A percentile compares a stretch with the other conserved stretches of the same genome.
These are phyloP conservation scores for Wickerhamomyces kurtzmanii DNA, from an alignment of 805 yeast genomes.

Conservation along the genomic window DNA sequence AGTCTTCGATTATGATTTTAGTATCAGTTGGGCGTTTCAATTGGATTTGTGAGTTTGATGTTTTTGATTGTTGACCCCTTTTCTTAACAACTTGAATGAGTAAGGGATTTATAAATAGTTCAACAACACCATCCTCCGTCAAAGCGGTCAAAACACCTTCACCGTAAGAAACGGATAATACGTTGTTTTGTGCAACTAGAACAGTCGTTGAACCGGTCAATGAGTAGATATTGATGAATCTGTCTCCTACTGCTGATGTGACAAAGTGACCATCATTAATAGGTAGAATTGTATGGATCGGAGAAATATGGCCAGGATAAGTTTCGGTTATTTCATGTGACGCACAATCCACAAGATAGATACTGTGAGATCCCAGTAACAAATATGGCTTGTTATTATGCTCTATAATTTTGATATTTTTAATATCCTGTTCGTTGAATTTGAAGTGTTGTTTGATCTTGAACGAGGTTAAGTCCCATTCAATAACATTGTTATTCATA, in stretches of 20 bases:
- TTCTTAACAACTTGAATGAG: slow-evolving; percentile 24
- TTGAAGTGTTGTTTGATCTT: slow-evolving; percentile 31
- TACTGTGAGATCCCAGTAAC: slow-evolving; percentile 58
- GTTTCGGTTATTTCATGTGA: slow-evolving; percentile 31
- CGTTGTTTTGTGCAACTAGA: slow-evolving; percentile 61
- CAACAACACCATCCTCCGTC: slow-evolving; percentile 70
- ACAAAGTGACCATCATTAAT: slow-evolving; percentile 35
- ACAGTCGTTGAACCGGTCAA: slow-evolving; percentile 38
- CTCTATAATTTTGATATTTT: slow-evolving; percentile 22
- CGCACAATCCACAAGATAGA: slow-evolving; percentile 39
- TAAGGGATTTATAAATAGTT: slow-evolving; percentile 56
- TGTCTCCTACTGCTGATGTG: slow-evolving; percentile 69
- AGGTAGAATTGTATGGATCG: slow-evolving; percentile 41
- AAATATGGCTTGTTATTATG: slow-evolving; percentile 26
- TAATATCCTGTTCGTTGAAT: slow-evolving; percentile 19
- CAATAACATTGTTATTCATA: slow-evolving; percentile 42
- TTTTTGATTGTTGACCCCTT: slow-evolving; percentile 43
- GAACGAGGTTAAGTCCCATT: slow-evolving; percentile 49
- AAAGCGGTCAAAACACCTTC: slow-evolving; percentile 34
- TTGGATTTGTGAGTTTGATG: slow-evolving; percentile 33
- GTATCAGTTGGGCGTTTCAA: slow-evolving; percentile 34
- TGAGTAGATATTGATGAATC: slow-evolving; percentile 69
- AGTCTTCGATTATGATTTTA: slow-evolving; percentile 21
- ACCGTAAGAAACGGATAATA: slow-evolving; percentile 32
- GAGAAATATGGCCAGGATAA: slow-evolving; percentile 72